Percentiles rank a stretch among this genome's conserved stretches.
phyloP scores from a whole-genome alignment of 2,329 filamentous ascomycete genomes.

The Colletotrichum musicola region DNA sequence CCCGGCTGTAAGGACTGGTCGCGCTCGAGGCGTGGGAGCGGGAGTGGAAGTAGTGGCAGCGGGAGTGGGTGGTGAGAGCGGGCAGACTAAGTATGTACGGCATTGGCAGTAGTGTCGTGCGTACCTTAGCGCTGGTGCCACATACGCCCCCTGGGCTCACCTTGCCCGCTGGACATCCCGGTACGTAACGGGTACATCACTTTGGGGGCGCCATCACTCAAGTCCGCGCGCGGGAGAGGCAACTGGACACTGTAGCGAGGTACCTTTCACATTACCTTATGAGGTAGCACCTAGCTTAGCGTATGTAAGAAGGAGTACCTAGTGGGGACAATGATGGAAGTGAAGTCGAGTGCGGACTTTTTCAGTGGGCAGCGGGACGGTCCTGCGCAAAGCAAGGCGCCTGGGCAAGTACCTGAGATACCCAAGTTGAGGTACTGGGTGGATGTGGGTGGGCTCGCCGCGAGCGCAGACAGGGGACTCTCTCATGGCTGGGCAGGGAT shows the following conservation, averaged over 20 bases:
- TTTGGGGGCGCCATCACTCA: background rate
- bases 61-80: constrained; percentile 20
- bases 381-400: background rate
- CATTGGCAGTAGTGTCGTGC: constrained; percentile 24
- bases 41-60: constrained; percentile 8
- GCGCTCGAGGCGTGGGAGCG: constrained; percentile 12
- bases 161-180: background rate
- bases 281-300: background rate
- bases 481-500: constrained; percentile 37
- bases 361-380: background rate
- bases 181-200: constrained; percentile 9
- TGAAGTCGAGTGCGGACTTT: constrained; percentile 4
- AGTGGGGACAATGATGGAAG: constrained; percentile 11
- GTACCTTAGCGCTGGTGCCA: background rate
- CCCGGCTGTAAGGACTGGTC: background rate
- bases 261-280: no score
- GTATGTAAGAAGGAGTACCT: constrained; percentile 20
- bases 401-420: background rate
- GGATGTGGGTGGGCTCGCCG: constrained; percentile 28
- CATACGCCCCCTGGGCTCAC: no score
- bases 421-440: background rate
- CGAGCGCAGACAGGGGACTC: constrained; percentile 19
- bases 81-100: background rate
- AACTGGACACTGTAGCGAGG: constrained; percentile 1
- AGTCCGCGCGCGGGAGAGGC: constrained; percentile 34